Evolutionary conservation across 179 eudicot genomes (phyloP), one percentile per base, ranked within the genome.

Genomic region (Gypsophila paniculata): DNA sequence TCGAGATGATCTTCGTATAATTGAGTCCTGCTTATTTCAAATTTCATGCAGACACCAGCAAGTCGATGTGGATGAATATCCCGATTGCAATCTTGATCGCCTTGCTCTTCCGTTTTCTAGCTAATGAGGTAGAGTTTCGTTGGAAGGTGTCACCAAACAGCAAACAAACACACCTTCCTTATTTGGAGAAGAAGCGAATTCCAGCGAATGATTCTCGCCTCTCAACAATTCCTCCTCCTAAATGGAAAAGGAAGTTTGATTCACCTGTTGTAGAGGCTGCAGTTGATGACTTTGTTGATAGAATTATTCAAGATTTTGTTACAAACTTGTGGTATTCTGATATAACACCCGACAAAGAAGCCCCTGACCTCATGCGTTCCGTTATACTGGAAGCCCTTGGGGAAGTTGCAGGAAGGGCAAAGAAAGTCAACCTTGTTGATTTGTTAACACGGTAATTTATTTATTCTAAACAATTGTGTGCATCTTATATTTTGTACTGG

Each of bases 61-160:
- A 90, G 80, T 95, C 98, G 78, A 92, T 95, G 96, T 90, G 91
- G 92, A 92, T 87, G 98, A 95, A 95, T 77, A 25, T 92, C 21
- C 99, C 99, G 13, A 82, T 95, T 79, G 86, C 99, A 25, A 42
- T 90, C 68, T 73, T 92, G 26, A 71, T 89, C 68, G 93, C 93
- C 71, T 73, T 84, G 78, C 81, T 82, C 63, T 74, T 86, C 64
- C 88, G 96, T 23, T 65, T 82, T 32, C 77, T 92, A 49, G 74
- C 86, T 26, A 87, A 85, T 78, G 88, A 90, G 82, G 87, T 90
- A 75, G 97, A 95, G 32, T 86, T 95, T 54, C 86, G 76, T 19
- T 81, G 86, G 86, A 90, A 90, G 80, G 84, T 75, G 76, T 76
- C 77, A 68, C 80, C 79, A 71, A 62, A 67, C 65, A 76, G 76